Conservation (phyloP, 257 asterid genomes). For the Solanum chiquidenum region DNA sequence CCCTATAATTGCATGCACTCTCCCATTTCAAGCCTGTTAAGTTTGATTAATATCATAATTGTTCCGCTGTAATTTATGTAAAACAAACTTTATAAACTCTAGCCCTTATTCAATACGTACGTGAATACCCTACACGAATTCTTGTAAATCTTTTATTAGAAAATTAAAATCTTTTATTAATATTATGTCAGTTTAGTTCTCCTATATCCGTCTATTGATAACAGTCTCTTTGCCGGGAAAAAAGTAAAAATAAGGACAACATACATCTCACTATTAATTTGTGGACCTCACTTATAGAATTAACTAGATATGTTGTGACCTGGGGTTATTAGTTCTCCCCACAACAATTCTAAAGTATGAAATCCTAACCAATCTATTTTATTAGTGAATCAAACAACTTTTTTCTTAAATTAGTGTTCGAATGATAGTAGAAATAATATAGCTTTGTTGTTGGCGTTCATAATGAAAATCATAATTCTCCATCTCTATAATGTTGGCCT, state of each 20-base stretch:
- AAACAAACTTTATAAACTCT: neutral
- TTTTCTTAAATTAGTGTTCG: neutral
- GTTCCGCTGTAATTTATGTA: neutral
- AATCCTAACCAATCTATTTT: neutral
- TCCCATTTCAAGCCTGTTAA: neutral
- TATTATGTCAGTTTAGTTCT: neutral
- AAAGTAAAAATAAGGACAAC: neutral
- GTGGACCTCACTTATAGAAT: neutral
- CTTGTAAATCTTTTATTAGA: neutral
- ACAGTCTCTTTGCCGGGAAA: accelerated
- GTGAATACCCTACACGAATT: neutral
- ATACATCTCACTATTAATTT: no score
- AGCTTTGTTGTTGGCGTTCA: neutral
- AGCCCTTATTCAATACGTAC: neutral
- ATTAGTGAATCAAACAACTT: neutral
- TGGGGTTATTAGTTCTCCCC: neutral
- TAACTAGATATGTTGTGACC: neutral
- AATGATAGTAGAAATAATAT: neutral
- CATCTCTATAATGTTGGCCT: neutral
- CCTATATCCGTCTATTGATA: neutral
- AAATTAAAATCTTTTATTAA: neutral
- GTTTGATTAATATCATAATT: no score
- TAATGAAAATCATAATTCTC: neutral
- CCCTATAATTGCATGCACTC: neutral
- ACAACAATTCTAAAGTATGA: neutral